A percentile compares a stretch with the other conserved stretches of the same genome.
phyloP scores from a whole-genome alignment of 2,329 filamentous ascomycete species.

The Penicillium freii region DNA sequence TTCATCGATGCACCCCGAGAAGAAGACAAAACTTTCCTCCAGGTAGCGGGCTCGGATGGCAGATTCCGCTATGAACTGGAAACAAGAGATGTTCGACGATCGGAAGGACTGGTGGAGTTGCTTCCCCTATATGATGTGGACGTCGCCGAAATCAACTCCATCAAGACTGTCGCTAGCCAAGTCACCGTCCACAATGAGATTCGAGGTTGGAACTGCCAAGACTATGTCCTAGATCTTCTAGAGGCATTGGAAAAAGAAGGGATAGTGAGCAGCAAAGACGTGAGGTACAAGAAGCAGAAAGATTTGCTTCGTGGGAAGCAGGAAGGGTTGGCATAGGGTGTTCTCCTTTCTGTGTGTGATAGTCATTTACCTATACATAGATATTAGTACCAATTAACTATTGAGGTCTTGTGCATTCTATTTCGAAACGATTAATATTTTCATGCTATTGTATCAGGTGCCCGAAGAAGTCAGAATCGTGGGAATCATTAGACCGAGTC shows the following conservation, averaged over 20 bases:
- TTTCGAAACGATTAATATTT: background rate
- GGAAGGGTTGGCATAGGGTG: slow-evolving; percentile 7
- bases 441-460: background rate
- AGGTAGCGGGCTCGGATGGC: background rate
- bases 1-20: background rate
- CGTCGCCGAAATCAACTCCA: slow-evolving; percentile 4
- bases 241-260: slow-evolving; percentile 14
- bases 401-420: background rate
- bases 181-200: slow-evolving; percentile 20
- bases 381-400: background rate
- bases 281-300: slow-evolving; percentile 7
- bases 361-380: background rate
- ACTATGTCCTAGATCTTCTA: slow-evolving; percentile 30
- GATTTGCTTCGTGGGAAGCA: slow-evolving; percentile 4
- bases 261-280: slow-evolving; percentile 11
- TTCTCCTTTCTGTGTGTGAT: background rate
- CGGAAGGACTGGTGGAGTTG: slow-evolving; percentile 1
- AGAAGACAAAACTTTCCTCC: background rate
- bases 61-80: background rate
- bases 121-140: slow-evolving; percentile 10
- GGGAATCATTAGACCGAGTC: background rate
- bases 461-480: background rate
- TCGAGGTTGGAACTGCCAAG: slow-evolving; percentile 28
- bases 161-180: slow-evolving; percentile 18
- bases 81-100: background rate